A percentile compares a stretch with the other conserved stretches of the same genome.
phyloP scores from a whole-genome alignment of 208 protist genomes.

The Naegleria gruberi region DNA sequence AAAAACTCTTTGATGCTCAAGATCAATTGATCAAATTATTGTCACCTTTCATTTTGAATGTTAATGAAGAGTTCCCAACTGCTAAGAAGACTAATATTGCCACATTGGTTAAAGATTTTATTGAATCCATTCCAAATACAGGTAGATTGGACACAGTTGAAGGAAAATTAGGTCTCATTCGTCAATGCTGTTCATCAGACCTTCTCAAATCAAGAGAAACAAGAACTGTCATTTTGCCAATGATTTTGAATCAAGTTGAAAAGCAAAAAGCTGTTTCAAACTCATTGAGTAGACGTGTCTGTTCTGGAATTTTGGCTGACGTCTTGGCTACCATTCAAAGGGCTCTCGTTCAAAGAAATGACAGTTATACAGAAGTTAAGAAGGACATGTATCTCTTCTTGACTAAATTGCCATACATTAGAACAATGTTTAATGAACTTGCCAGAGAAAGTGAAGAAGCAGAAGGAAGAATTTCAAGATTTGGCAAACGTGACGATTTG shows the following conservation, averaged over 20 bases:
- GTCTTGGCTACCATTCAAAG: background rate
- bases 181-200: background rate
- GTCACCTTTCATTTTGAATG: background rate
- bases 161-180: background rate
- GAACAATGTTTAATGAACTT: background rate
- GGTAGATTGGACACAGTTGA: background rate
- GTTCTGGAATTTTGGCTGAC: background rate
- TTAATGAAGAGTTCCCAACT: background rate
- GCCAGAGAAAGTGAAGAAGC: background rate
- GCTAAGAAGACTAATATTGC: background rate
- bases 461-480: background rate
- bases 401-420: background rate
- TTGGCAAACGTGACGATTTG: background rate
- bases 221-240: background rate
- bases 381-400: background rate
- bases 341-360: background rate
- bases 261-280: background rate
- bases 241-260: background rate
- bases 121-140: slow-evolving; percentile 7
- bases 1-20: background rate
- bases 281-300: background rate
- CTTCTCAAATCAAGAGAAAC: background rate
- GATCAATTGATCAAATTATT: background rate
- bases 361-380: background rate
- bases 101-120: background rate